These are phyloP conservation scores for Daucus carota DNA, from an alignment of 129 eudicot species.

Conservation along the genomic window DNA sequence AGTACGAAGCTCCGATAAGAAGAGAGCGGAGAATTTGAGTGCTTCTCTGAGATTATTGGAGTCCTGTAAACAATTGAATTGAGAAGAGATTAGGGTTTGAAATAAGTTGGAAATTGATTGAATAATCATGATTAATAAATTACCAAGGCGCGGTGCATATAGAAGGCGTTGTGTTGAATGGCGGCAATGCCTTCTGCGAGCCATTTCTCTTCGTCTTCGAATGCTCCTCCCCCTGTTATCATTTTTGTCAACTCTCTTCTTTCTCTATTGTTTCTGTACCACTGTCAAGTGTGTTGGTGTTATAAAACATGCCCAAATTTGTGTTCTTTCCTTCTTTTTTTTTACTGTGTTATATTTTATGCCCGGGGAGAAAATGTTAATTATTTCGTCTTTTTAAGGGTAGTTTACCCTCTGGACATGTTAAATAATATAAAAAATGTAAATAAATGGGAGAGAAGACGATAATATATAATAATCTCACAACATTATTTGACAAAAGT, in stretches of 20 bases:
- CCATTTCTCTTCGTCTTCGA: conserved; percentile 99
- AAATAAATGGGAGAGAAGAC: too few relatives aligned
- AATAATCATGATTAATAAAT: neutral
- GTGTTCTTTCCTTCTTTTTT: too few relatives aligned
- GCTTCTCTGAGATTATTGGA: conserved; percentile 86
- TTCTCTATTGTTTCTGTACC: neutral
- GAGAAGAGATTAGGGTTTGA: neutral
- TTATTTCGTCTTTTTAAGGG: too few relatives aligned
- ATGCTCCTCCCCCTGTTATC: conserved; percentile 34
- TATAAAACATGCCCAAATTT: too few relatives aligned
- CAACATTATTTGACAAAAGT: too few relatives aligned
- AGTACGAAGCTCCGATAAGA: conserved; percentile 95
- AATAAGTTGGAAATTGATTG: neutral
- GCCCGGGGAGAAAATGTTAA: too few relatives aligned
- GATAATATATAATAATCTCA: too few relatives aligned
- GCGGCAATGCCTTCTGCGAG: conserved; percentile 96
- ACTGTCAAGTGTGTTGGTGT: too few relatives aligned
- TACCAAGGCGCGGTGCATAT: conserved; percentile 93
- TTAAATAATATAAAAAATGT: too few relatives aligned
- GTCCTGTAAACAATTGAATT: conserved; percentile 35
- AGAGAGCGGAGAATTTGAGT: conserved; percentile 78
- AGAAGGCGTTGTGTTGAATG: conserved; percentile 94
- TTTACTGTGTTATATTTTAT: too few relatives aligned
- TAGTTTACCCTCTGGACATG: too few relatives aligned
- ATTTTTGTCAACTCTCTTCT: conserved; percentile 15